Conservation (phyloP, 257 asterid genomes). For the Capsicum chinense region DNA sequence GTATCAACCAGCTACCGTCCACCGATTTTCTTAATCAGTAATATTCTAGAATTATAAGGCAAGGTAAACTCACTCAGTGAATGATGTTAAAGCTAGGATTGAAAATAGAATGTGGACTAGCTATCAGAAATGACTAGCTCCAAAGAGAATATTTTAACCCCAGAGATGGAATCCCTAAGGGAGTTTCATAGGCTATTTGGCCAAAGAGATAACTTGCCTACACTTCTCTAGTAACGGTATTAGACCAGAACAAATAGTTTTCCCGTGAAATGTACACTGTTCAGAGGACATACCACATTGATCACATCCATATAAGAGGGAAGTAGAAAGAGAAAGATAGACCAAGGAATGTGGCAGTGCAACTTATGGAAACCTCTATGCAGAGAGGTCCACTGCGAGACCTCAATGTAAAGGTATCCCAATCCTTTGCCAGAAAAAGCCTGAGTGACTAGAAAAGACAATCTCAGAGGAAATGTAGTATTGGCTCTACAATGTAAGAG, state of each 20-base stretch:
- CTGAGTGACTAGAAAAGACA: not conserved
- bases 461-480: conserved; percentile 6
- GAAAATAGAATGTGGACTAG: not conserved
- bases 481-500: conserved; percentile 14
- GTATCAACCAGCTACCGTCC: not conserved
- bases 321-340: not conserved
- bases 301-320: not conserved
- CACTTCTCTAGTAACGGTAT: not conserved
- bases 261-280: not conserved
- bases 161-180: not conserved
- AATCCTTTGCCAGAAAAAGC: not conserved
- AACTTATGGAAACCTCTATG: conserved; percentile 1
- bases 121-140: conserved; percentile 15
- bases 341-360: not conserved
- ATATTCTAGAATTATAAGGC: not conserved
- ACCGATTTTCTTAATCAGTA: not conserved
- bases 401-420: not conserved
- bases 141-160: not conserved
- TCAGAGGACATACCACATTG: not conserved
- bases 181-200: not conserved
- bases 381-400: not conserved
- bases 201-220: not conserved
- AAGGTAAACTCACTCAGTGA: not conserved
- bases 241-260: not conserved
- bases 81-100: not conserved